Evolutionary conservation across 1,284 basidiomycete genomes (phyloP).

Genomic region (Naganishia cerealis): DNA sequence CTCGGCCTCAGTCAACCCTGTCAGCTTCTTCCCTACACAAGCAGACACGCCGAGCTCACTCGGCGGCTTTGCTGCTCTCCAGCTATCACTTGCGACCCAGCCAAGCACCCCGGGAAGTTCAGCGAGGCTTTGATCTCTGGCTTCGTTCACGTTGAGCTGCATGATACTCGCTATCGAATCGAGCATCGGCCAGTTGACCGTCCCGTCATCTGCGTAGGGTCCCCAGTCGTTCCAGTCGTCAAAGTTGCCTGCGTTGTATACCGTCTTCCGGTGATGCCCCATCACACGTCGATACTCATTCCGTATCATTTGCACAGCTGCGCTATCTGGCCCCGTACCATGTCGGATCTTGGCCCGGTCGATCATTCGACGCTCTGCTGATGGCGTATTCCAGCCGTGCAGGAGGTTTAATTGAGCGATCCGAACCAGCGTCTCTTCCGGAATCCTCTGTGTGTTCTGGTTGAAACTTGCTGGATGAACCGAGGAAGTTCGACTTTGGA

Average conservation of each 20-base stretch:
- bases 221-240: conserved; percentile 44
- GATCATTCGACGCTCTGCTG: conserved; percentile 21
- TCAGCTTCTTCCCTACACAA: conserved; percentile 40
- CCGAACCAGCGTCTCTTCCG: neutral
- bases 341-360: conserved; percentile 17
- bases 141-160: conserved; percentile 46
- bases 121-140: conserved; percentile 24
- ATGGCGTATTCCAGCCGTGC: conserved; percentile 19
- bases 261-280: conserved; percentile 43
- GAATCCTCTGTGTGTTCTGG: neutral
- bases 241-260: conserved; percentile 43
- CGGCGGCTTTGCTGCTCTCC: conserved; percentile 40
- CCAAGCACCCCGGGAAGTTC: conserved; percentile 22
- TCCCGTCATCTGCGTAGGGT: conserved; percentile 43
- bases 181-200: conserved; percentile 46
- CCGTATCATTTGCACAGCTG: conserved; percentile 4
- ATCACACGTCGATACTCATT: conserved; percentile 37
- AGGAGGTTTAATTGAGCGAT: conserved; percentile 20
- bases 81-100: conserved; percentile 38
- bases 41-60: conserved; percentile 42
- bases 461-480: neutral
- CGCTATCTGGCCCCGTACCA: neutral
- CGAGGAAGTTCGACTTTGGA: conserved; percentile 1
- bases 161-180: conserved; percentile 49
- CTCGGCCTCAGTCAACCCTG: conserved; percentile 30